These are phyloP conservation scores for Sphagnum magellanicum DNA, from an alignment of 228 moss, liverwort and hornwort genomes.

Conservation along the genomic window DNA sequence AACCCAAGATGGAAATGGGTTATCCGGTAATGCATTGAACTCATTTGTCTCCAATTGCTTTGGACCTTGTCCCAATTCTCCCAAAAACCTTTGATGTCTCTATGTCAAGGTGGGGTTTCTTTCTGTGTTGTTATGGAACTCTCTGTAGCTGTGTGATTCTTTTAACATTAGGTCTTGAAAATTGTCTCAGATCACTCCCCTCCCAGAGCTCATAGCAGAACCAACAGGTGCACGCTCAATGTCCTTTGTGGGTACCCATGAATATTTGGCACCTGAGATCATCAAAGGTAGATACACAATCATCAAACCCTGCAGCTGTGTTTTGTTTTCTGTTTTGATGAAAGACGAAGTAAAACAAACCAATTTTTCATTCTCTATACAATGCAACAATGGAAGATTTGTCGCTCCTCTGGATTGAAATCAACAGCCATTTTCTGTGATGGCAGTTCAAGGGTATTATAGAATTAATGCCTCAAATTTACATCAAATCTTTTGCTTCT, in stretches of 20 bases:
- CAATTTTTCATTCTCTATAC: too few species aligned
- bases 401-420: too few species aligned
- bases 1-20: conserved; percentile 34
- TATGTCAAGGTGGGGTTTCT: too few species aligned
- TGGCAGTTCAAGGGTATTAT: too few species aligned
- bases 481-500: too few species aligned
- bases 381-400: too few species aligned
- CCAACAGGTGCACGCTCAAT: conserved; percentile 82
- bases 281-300: conserved; percentile 23
- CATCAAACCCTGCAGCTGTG: too few species aligned
- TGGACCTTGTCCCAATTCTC: conserved; percentile 24
- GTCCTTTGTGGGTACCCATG: conserved; percentile 94
- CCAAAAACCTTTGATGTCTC: too few species aligned
- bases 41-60: conserved; percentile 56
- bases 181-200: conserved; percentile 28
- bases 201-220: conserved; percentile 72
- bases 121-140: background rate
- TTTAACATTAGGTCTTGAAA: background rate
- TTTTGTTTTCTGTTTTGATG: too few species aligned
- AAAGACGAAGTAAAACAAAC: too few species aligned
- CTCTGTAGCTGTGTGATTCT: conserved; percentile 3
- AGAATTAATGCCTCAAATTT: too few species aligned
- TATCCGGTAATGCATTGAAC: conserved; percentile 49
- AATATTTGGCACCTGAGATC: conserved; percentile 87
- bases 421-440: too few species aligned